Base-by-base conservation (phyloP, 441 rosid genomes). In the Iberis amara region DNA sequence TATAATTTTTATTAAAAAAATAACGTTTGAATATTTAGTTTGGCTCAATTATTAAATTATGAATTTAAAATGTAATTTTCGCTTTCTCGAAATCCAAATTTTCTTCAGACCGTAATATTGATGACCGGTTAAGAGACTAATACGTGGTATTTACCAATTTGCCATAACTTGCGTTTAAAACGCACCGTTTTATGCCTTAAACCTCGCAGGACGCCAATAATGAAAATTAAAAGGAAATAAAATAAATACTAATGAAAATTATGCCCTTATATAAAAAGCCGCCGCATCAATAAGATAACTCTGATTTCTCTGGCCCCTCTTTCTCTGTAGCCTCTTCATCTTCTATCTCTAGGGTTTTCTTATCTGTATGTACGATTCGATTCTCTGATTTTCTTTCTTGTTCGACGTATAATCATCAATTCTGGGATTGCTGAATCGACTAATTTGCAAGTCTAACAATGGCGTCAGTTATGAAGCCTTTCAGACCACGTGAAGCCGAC, bases 381-480 rank as follows among this genome's bases (percentile, higher is more conserved):
- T 21, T 47, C 59, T 65, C 60, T 14, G n/a, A n/a, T n/a, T n/a
- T n/a, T n/a, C n/a, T n/a, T n/a, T n/a, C n/a, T 8, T 15, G 6
- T 2, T 42, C 58, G 12, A 49, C 18, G 52, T 33, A 50, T n/a
- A 6, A n/a, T n/a, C n/a, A n/a, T n/a, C n/a, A n/a, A n/a, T n/a
- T n/a, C n/a, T n/a, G n/a, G n/a, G n/a, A 8, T 44, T 7, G 59
- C 14, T 24, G 11, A 49, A 52, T 39, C 50, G 39, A 24, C 1
- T 44, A 38, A n/a, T n/a, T n/a, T n/a, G n/a, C 4, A 6, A 45
- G 0, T 46, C 11, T 10, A 14, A 12, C 18, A 39, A 75, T 77
- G 80, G 64, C 52, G 11, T 71, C n/a, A n/a, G n/a, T n/a, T n/a
- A 62, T 59, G 50, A 76, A 69, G 64, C 66, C 69, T 5, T 66